Conservation (phyloP, 179 eudicot species). For the Monotropa hypopitys region DNA sequence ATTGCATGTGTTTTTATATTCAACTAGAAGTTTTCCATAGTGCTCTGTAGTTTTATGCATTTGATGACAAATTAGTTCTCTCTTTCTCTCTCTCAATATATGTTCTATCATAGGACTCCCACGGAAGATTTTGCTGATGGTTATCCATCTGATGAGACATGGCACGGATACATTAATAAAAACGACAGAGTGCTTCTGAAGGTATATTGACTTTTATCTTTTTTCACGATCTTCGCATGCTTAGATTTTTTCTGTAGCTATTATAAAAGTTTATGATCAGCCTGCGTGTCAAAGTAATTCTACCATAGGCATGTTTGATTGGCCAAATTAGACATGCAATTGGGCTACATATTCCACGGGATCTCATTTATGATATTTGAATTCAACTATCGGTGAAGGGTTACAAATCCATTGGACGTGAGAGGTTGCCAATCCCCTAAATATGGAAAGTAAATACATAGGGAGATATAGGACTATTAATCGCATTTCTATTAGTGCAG, state of each 20-base stretch:
- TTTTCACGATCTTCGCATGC: neutral
- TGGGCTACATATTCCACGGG: neutral
- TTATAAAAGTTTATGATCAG: neutral
- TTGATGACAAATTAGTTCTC: neutral
- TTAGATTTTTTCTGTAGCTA: neutral
- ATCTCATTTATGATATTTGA: neutral
- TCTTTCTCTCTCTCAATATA: neutral
- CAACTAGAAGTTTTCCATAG: neutral
- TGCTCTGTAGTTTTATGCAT: neutral
- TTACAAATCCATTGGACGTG: neutral
- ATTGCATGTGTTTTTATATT: neutral
- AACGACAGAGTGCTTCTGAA: conserved; percentile 84
- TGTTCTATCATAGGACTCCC: conserved; percentile 44
- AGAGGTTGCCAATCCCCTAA: neutral
- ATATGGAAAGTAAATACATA: neutral
- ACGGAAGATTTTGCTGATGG: conserved; percentile 60
- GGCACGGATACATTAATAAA: conserved; percentile 86
- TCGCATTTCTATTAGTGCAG: neutral
- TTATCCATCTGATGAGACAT: conserved; percentile 87
- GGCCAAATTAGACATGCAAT: neutral
- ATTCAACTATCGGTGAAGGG: neutral
- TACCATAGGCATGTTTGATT: neutral
- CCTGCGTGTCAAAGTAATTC: neutral
- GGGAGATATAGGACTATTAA: neutral
- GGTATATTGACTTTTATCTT: conserved; percentile 16